A percentile compares a stretch with the other conserved stretches of the same genome.
These are phyloP conservation scores for Luffa acutangula DNA, from an alignment of 306 rosid genomes.

Conservation along the genomic window DNA sequence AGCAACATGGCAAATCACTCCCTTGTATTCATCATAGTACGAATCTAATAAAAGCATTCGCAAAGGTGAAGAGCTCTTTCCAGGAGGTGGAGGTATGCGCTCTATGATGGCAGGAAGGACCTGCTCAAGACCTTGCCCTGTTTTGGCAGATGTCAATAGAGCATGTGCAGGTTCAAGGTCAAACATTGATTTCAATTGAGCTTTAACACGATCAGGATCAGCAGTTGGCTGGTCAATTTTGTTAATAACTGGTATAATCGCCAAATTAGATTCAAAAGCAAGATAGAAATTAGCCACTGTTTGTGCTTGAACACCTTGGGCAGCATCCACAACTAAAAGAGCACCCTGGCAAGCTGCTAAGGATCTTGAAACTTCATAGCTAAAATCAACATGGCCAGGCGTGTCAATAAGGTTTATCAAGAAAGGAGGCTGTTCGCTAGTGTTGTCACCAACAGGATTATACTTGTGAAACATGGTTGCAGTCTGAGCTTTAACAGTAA, in stretches of 20 bases:
- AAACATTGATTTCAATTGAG: slow-evolving; percentile 78
- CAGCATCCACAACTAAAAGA: slow-evolving; percentile 89
- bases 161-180: slow-evolving; percentile 75
- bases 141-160: slow-evolving; percentile 87
- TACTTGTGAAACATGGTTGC: slow-evolving; percentile 83
- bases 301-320: slow-evolving; percentile 94
- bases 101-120: slow-evolving; percentile 83
- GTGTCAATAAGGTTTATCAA: slow-evolving; percentile 79
- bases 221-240: slow-evolving; percentile 94
- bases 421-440: slow-evolving; percentile 24
- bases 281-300: slow-evolving; percentile 92
- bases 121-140: slow-evolving; percentile 85
- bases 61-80: slow-evolving; percentile 44
- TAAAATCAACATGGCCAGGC: slow-evolving; percentile 90
- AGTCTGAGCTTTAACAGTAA: slow-evolving; percentile 93
- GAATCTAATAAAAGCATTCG: slow-evolving; percentile 94
- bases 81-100: slow-evolving; percentile 80
- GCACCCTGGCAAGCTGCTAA: slow-evolving; percentile 93
- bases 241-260: slow-evolving; percentile 70
- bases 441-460: slow-evolving; percentile 16
- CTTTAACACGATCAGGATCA: slow-evolving; percentile 77
- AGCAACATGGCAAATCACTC: slow-evolving; percentile 90
- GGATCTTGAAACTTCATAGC: slow-evolving; percentile 88
- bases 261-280: slow-evolving; percentile 69
- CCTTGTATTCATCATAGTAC: slow-evolving; percentile 86